Evolutionary conservation across 768 basidiomycete genomes (phyloP).

Genomic region (Hygrocybe coccinea): DNA sequence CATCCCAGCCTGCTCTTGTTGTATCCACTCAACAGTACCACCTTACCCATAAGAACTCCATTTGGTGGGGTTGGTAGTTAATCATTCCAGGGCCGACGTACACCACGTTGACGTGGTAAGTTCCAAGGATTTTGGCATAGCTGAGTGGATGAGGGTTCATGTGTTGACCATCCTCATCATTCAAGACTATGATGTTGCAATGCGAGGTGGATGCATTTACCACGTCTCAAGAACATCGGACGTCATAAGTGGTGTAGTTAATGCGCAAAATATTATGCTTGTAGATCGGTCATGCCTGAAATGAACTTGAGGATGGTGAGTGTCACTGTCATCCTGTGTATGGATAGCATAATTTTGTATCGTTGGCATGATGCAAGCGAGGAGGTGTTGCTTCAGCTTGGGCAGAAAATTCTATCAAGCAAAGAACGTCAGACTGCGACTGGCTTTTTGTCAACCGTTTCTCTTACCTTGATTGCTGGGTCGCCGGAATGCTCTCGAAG

Average conservation of each 20-base stretch:
- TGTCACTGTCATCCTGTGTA: conserved; percentile 8
- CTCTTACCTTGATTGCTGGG: conserved; percentile 4
- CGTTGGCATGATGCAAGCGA: conserved; percentile 13
- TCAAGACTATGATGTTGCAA: background rate
- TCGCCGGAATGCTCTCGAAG: conserved; percentile 1
- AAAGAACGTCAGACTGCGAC: background rate
- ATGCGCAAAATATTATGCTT: conserved; percentile 29
- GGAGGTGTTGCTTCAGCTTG: conserved; percentile 26
- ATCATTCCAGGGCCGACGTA: background rate
- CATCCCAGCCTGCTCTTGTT: background rate
- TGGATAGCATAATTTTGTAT: background rate
- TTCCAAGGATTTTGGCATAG: conserved; percentile 8
- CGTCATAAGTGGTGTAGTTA: conserved; percentile 42
- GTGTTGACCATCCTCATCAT: background rate
- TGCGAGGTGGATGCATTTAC: conserved; percentile 25
- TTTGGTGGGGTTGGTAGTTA: background rate
- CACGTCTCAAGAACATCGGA: conserved; percentile 32
- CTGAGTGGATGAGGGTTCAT: conserved; percentile 4
- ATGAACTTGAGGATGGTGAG: conserved; percentile 10
- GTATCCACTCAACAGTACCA: background rate
- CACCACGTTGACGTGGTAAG: background rate
- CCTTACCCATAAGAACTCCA: conserved; percentile 11
- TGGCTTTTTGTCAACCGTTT: background rate
- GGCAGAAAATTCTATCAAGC: conserved; percentile 20
- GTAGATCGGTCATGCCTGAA: conserved; percentile 25